These are phyloP conservation scores for Celoporthe dispersa DNA, from an alignment of 2,329 filamentous ascomycete genomes.

Conservation along the genomic window DNA sequence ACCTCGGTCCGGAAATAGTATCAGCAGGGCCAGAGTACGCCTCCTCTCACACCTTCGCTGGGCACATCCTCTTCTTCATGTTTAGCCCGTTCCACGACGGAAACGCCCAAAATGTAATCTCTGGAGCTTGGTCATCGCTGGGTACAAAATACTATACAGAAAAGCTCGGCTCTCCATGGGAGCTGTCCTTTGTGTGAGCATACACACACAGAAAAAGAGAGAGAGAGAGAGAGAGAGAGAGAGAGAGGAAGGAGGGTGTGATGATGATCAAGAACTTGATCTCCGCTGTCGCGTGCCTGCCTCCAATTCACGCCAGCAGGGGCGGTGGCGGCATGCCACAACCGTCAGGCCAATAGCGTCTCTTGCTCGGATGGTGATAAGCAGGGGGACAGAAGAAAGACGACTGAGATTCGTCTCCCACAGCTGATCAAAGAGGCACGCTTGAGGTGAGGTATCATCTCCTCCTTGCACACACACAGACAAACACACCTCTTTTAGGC, in stretches of 20 bases:
- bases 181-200: neutral
- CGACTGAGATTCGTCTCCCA: slow-evolving; percentile 1
- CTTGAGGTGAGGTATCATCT: slow-evolving; percentile 5
- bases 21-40: neutral
- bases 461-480: neutral
- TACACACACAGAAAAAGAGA: too few species aligned
- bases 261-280: slow-evolving; percentile 11
- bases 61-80: too few species aligned
- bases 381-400: neutral
- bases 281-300: slow-evolving; percentile 14
- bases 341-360: slow-evolving; percentile 13
- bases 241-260: neutral
- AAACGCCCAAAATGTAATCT: neutral
- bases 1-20: slow-evolving; percentile 5
- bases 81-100: slow-evolving; percentile 4
- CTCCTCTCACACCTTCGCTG: neutral
- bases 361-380: neutral
- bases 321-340: neutral
- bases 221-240: too few species aligned
- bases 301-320: slow-evolving; percentile 14
- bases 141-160: neutral
- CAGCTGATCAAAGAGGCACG: neutral
- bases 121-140: neutral
- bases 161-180: neutral
- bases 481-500: neutral